phyloP scores from a whole-genome alignment of 108 stramenopile species.

The Nitzschia putrida region DNA sequence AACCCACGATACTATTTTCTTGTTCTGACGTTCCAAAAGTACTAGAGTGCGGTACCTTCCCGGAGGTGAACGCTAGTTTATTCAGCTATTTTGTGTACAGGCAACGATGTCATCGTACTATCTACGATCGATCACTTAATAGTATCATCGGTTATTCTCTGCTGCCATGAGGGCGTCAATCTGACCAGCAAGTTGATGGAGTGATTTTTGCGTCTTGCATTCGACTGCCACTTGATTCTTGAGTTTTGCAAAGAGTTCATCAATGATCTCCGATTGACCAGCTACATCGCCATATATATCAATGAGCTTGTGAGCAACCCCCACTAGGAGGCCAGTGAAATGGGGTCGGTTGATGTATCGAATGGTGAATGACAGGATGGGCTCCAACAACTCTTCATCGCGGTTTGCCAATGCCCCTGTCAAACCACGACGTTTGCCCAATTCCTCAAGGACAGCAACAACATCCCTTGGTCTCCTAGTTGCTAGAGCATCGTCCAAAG shows the following conservation, averaged over 20 bases:
- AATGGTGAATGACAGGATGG: constrained; percentile 79
- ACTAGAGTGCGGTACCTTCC: too few species aligned
- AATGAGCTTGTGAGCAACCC: constrained; percentile 51
- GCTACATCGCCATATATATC: constrained; percentile 48
- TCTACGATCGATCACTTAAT: too few species aligned
- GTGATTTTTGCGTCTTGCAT: constrained; percentile 56
- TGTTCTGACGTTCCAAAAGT: too few species aligned
- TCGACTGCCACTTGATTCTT: constrained; percentile 67
- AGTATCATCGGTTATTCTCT: not conserved
- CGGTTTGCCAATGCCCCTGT: constrained; percentile 77
- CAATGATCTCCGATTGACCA: constrained; percentile 79
- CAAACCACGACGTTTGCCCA: constrained; percentile 81
- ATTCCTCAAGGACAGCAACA: constrained; percentile 83
- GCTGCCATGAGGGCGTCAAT: constrained; percentile 71
- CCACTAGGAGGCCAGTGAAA: constrained; percentile 73
- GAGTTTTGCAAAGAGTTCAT: constrained; percentile 86
- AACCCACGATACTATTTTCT: too few species aligned
- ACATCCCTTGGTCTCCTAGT: constrained; percentile 71
- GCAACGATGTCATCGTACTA: too few species aligned
- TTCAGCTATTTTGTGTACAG: too few species aligned
- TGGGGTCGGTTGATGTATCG: constrained; percentile 74
- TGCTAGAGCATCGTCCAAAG: constrained; percentile 78
- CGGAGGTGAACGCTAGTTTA: too few species aligned
- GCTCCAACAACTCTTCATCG: constrained; percentile 85
- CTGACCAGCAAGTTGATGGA: constrained; percentile 71